Evolutionary conservation across 306 rosid genomes (phyloP).

Genomic region (Dryas alaskensis): DNA sequence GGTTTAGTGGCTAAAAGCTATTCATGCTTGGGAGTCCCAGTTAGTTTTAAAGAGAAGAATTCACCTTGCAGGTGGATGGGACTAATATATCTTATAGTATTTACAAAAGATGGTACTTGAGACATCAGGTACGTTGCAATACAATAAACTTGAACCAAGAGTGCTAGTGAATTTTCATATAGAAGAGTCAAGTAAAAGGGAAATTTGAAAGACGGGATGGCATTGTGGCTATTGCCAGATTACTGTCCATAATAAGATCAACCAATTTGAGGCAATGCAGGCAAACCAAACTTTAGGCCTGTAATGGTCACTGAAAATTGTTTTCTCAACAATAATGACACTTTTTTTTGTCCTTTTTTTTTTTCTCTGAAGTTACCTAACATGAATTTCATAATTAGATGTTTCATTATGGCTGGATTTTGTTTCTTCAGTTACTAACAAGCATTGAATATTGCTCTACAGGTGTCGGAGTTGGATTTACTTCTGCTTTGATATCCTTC

Average conservation of each 20-base stretch:
- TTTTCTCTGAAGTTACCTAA: background rate
- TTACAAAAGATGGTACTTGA: background rate
- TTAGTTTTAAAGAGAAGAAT: background rate
- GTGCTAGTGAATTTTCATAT: background rate
- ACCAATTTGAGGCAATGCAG: background rate
- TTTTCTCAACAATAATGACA: background rate
- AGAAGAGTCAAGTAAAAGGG: background rate
- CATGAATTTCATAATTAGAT: background rate
- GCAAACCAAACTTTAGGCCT: background rate
- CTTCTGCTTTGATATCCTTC: conserved; percentile 99
- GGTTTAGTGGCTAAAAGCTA: background rate
- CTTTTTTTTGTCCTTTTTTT: background rate
- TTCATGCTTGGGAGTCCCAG: background rate
- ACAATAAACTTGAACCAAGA: background rate
- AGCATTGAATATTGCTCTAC: conserved; percentile 39
- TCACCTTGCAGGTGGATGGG: background rate
- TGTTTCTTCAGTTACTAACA: conserved; percentile 27
- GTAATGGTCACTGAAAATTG: background rate
- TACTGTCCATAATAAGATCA: background rate
- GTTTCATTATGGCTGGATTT: background rate
- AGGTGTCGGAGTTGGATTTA: conserved; percentile 99
- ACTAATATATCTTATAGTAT: background rate
- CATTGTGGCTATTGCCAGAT: background rate
- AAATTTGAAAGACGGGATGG: background rate
- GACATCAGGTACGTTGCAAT: background rate